Evolutionary conservation across 1,139 yeast species (phyloP), one percentile per base, ranked within the genome.

Genomic region (Petasospora rhodanensis): DNA sequence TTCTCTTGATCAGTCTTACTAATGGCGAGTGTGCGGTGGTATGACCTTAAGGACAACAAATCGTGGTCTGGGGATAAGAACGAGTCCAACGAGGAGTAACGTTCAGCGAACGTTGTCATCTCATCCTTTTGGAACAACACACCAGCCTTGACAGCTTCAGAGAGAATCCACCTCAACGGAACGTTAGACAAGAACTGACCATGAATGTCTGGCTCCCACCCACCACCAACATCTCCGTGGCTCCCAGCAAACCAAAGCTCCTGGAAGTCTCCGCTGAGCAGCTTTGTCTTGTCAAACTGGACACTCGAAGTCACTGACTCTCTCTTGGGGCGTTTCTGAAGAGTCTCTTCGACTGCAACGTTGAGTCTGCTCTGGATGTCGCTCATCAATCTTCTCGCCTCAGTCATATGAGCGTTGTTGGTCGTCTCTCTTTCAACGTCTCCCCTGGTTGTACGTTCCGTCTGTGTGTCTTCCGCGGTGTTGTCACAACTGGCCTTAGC

Each of bases 181-280:
- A 75, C 44, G 42, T 73, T 65, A 0, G 74, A 58, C 11, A 68
- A 33, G 24, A 52, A 52, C 29, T 62, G 67, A 3, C 68, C 66
- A 26, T 59, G 47, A 3, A 46, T 37, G 43, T 69, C 73, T 4
- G 64, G 55, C 2, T 59, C 53, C 75, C 78, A 74, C 4, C 81
- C 80, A 4, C 84, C 84, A 3, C 85, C 84, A 39, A 74, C 57
- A 51, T 78, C 84, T 4, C 79, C 65, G 53, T 78, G 85, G 48
- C 73, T 74, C 1, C 85, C 85, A 1, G 81, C 73, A 47, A 78
- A 79, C 77, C 79, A 77, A 30, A 45, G n/a, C 24, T 49, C 54
- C 31, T 49, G 46, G 25, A 40, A 49, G 10, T 47, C 49, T 7
- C 49, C 52, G 22, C 31, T 38, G 14, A 49, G 22, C 3, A 46